Evolutionary conservation across 371 early-diverging fungal genomes (phyloP).

Genomic region (Apophysomyces variabilis): DNA sequence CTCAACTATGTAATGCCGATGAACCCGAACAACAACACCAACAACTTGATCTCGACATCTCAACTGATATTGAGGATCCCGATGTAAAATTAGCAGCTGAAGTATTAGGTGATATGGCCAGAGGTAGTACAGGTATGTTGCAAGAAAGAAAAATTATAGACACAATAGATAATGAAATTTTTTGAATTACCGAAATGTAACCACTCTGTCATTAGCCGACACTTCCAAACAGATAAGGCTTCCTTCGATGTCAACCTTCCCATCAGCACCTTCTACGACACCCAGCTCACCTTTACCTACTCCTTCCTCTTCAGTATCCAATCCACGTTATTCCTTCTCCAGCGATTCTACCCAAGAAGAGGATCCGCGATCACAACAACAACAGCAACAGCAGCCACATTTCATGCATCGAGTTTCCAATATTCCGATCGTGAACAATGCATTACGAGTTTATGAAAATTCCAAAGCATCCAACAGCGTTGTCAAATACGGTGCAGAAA

Average conservation of each 20-base stretch:
- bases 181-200: conserved; percentile 6
- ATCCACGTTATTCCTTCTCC: conserved; percentile 25
- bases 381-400: conserved; percentile 27
- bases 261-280: conserved; percentile 36
- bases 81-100: conserved; percentile 72
- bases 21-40: background rate
- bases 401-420: conserved; percentile 79
- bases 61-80: conserved; percentile 38
- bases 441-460: conserved; percentile 76
- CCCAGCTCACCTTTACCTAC: conserved; percentile 42
- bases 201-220: conserved; percentile 4
- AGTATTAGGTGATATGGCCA: conserved; percentile 66
- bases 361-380: conserved; percentile 1
- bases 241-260: conserved; percentile 27
- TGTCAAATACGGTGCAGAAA: conserved; percentile 67
- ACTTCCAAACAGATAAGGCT: conserved; percentile 23
- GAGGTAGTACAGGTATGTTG: conserved; percentile 14
- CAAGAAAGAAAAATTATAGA: conserved; percentile 10
- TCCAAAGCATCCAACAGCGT: conserved; percentile 74
- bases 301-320: conserved; percentile 24
- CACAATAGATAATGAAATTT: background rate
- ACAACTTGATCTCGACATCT: background rate
- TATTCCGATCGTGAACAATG: conserved; percentile 80
- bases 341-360: conserved; percentile 37
- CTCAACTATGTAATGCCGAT: conserved; percentile 27